These are phyloP conservation scores for Pseudogymnoascus sp. DNA, from an alignment of 2,329 filamentous ascomycete genomes.

Conservation along the genomic window DNA sequence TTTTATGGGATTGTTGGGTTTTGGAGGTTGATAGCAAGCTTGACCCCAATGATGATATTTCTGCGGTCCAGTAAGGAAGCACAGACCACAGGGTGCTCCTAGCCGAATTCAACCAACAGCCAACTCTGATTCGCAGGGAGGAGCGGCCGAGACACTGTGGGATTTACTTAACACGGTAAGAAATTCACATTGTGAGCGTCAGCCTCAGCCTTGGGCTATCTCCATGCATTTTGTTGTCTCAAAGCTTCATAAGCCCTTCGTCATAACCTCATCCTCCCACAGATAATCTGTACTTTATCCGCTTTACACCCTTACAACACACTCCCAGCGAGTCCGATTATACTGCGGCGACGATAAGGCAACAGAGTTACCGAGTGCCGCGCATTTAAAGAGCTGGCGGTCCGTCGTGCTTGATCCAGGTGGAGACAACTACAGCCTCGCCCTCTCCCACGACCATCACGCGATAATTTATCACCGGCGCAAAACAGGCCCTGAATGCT, in stretches of 20 bases:
- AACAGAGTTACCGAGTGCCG: neutral
- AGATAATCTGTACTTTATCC: neutral
- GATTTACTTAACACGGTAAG: neutral
- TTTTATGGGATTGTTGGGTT: neutral
- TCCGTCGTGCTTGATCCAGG: neutral
- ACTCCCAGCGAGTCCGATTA: neutral
- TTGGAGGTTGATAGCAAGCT: neutral
- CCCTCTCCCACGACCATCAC: neutral
- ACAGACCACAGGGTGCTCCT: conserved; percentile 3
- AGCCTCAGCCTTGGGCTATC: neutral
- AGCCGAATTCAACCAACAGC: neutral
- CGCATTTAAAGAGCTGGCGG: neutral
- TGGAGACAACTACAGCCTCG: neutral
- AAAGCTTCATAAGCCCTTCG: neutral
- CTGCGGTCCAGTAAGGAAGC: neutral
- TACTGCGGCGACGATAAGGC: neutral
- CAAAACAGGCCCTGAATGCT: neutral
- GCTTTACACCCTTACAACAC: neutral
- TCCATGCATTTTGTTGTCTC: neutral
- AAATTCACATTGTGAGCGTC: neutral
- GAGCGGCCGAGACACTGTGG: neutral
- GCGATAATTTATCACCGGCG: neutral
- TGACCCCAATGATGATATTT: conserved; percentile 9
- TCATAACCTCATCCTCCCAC: neutral
- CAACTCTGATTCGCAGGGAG: conserved; percentile 3